These are phyloP conservation scores for Citrus trifoliata DNA, from an alignment of 345 rosid genomes.

Conservation along the genomic window DNA sequence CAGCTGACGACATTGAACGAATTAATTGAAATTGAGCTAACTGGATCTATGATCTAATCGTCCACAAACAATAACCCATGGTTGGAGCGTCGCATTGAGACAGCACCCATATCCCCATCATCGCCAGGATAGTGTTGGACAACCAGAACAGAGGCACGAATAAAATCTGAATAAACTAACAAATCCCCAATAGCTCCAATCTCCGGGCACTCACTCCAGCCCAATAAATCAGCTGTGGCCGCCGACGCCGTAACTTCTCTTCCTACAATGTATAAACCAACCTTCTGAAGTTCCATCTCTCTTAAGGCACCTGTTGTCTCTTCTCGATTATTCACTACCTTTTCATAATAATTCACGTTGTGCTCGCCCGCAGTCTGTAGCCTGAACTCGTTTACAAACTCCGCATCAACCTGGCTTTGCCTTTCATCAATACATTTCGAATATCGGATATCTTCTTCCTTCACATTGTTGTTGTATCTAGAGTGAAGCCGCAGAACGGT, in stretches of 20 bases:
- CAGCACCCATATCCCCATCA: not conserved
- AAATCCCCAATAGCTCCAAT: slow-evolving; percentile 35
- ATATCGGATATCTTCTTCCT: not conserved
- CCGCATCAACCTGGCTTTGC: slow-evolving; percentile 25
- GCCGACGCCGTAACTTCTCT: slow-evolving; percentile 26
- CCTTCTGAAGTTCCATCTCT: slow-evolving; percentile 6
- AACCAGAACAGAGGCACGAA: slow-evolving; percentile 34
- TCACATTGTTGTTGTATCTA: not conserved
- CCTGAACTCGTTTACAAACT: slow-evolving; percentile 33
- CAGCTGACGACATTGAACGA: too few species aligned
- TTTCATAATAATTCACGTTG: slow-evolving; percentile 23
- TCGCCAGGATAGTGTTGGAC: slow-evolving; percentile 26
- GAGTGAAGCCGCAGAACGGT: not conserved
- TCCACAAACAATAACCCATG: not conserved
- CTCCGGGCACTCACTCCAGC: slow-evolving; percentile 38
- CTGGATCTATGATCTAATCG: too few species aligned
- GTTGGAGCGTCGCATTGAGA: not conserved
- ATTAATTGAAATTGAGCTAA: too few species aligned
- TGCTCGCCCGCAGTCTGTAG: slow-evolving; percentile 8
- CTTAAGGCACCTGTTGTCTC: slow-evolving; percentile 22
- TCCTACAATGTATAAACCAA: slow-evolving; percentile 36
- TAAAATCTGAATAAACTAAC: slow-evolving; percentile 21
- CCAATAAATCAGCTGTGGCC: slow-evolving; percentile 25
- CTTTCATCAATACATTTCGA: not conserved
- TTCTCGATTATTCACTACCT: slow-evolving; percentile 26